Base-by-base conservation (phyloP, 225 moss, liverwort and hornwort genomes). In the Anthoceros angustus region DNA sequence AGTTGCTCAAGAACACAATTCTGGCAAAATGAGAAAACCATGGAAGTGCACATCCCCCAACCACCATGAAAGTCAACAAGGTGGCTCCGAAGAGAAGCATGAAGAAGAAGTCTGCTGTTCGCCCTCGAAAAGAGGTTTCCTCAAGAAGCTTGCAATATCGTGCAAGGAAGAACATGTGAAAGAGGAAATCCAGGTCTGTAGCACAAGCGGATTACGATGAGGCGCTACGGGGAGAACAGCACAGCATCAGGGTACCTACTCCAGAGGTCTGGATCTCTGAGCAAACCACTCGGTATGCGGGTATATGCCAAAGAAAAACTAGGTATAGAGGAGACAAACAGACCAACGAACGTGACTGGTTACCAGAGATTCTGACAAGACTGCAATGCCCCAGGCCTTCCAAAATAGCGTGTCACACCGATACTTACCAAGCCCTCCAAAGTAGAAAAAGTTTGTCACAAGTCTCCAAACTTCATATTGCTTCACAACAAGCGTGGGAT, bases 131-230 rank as follows among this genome's bases (percentile, higher is more conserved):
- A 40, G 95, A 95, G 39, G 91, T 95, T 70, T 95, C 91, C 72
- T 95, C 95, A 15, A 95, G 75, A 73, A 95, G 77, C 75, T 95
- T 95, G 70, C 95, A 95, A 67, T 95, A 95, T 55, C 95, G 85
- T 12, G 95, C 95, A 70, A 95, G 79, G 72, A 95, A 95, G 76
- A 95, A 95, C 95, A 95, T 95, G 74, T 95, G 95, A 63, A 95
- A 95, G 21, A 95, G 70, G 67, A 95, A 95, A 79, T 95, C 95
- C 70, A 95, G 84, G 84, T 95, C 95, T 95, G 82, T 66, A 43
- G 40, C 4, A 24, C 55, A 67, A 55, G 1, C 3, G 66, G 67
- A 80, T 43, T 41, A 69, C 20, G 40, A 60, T 39, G 38, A 10
- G 8, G 11, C 21, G 21, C 10, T 9, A 11, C 2, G 25, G 11